Evolutionary conservation across 495 filamentous ascomycete species (phyloP).

Genomic region (Neurospora intermedia): DNA sequence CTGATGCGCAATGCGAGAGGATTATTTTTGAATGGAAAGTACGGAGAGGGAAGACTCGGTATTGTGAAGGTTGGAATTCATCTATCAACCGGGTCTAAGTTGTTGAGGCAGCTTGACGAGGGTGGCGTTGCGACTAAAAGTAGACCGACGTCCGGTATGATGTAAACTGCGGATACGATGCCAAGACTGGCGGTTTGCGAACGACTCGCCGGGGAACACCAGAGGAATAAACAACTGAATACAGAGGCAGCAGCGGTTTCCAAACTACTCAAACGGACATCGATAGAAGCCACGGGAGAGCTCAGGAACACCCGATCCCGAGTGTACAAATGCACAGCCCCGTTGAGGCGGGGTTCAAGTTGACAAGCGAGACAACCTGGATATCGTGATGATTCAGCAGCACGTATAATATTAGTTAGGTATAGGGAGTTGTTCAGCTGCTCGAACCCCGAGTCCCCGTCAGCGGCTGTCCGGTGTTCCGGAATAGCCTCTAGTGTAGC

Average conservation of each 20-base stretch:
- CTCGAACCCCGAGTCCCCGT: neutral
- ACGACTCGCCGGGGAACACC: neutral
- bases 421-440: neutral
- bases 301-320: neutral
- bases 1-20: neutral
- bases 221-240: neutral
- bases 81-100: neutral
- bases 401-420: neutral
- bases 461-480: neutral
- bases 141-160: neutral
- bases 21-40: neutral
- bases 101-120: no score
- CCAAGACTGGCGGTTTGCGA: neutral
- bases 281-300: neutral
- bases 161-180: neutral
- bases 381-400: neutral
- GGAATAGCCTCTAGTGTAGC: neutral
- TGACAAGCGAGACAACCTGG: neutral
- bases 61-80: neutral
- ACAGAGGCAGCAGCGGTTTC: neutral
- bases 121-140: neutral
- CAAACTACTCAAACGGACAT: neutral
- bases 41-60: neutral
- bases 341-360: neutral
- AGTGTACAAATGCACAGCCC: constrained; percentile 1